A percentile compares a stretch with the other conserved stretches of the same genome.
phyloP scores from a whole-genome alignment of 805 yeast species.

The Candida parachauliodes region DNA sequence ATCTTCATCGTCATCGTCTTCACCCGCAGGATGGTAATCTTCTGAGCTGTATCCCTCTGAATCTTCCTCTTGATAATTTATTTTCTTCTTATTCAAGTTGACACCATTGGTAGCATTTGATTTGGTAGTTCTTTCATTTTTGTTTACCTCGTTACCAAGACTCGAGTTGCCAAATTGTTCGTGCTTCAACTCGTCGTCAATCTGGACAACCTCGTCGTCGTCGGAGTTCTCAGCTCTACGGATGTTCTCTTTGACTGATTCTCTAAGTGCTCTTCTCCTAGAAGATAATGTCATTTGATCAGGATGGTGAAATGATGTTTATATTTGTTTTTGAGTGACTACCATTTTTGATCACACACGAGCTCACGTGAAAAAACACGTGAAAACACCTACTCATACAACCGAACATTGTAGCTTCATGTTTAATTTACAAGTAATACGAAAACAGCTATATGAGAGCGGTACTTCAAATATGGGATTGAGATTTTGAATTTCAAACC shows the following conservation, averaged over 20 bases:
- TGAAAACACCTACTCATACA: too few relatives aligned
- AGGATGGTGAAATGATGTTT: background rate
- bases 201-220: conserved; percentile 5
- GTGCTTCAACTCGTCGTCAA: background rate
- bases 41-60: conserved; percentile 4
- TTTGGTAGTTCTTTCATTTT: background rate
- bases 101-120: conserved; percentile 7
- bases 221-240: conserved; percentile 7
- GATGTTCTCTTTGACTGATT: conserved; percentile 4
- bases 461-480: too few relatives aligned
- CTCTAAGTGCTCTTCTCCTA: conserved; percentile 7
- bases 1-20: conserved; percentile 7
- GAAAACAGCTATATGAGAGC: too few relatives aligned
- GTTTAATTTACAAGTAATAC: too few relatives aligned
- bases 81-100: conserved; percentile 3
- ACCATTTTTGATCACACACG: background rate
- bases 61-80: conserved; percentile 3
- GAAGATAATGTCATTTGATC: conserved; percentile 4
- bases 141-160: too few relatives aligned
- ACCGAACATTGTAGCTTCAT: too few relatives aligned
- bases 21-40: conserved; percentile 6
- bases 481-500: too few relatives aligned
- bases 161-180: background rate
- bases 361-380: background rate
- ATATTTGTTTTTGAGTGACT: conserved; percentile 2